phyloP scores from a whole-genome alignment of 179 eudicot species.

The Gypsophila paniculata region DNA sequence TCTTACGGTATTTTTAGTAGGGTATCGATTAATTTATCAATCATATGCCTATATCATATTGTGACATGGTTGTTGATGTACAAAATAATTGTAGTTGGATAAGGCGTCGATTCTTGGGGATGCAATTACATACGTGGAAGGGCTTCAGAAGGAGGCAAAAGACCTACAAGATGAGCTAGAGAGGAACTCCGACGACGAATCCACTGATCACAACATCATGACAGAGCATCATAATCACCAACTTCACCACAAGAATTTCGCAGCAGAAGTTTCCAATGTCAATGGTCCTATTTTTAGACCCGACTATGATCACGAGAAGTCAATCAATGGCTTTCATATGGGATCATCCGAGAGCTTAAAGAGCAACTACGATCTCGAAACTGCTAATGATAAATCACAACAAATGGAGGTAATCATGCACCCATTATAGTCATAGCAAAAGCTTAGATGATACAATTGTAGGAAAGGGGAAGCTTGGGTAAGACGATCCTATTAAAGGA shows the following conservation, averaged over 20 bases:
- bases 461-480: too few species aligned
- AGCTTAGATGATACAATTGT: too few species aligned
- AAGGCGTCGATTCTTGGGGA: slow-evolving; percentile 88
- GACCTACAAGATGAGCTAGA: slow-evolving; percentile 75
- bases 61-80: neutral
- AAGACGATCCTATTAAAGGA: too few species aligned
- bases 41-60: neutral
- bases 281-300: slow-evolving; percentile 24
- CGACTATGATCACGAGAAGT: slow-evolving; percentile 36
- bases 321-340: slow-evolving; percentile 24
- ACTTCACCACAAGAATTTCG: slow-evolving; percentile 20
- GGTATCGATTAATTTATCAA: neutral
- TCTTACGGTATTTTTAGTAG: neutral
- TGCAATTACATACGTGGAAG: slow-evolving; percentile 84
- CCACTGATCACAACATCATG: slow-evolving; percentile 21
- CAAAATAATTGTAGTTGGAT: slow-evolving; percentile 48
- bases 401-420: slow-evolving; percentile 76
- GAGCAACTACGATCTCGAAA: slow-evolving; percentile 30
- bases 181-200: slow-evolving; percentile 52
- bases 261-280: slow-evolving; percentile 25
- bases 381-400: slow-evolving; percentile 42
- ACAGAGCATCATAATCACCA: slow-evolving; percentile 21
- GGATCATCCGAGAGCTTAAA: slow-evolving; percentile 36
- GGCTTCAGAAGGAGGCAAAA: slow-evolving; percentile 55
- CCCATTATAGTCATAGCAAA: too few species aligned